phyloP scores from a whole-genome alignment of 371 early-diverging fungal genomes.

The Circinella umbellata region DNA sequence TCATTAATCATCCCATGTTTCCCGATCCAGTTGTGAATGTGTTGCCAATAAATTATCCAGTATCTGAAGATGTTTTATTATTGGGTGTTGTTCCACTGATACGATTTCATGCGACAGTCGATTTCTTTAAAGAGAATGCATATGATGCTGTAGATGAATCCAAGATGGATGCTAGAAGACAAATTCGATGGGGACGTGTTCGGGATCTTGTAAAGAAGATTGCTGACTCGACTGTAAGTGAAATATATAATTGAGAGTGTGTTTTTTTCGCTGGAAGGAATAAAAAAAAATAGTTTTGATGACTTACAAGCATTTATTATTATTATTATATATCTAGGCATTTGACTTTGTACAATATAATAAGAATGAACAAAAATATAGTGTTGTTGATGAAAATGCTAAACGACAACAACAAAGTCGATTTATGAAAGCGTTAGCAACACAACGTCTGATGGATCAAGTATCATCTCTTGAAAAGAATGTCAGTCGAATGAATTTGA shows the following conservation, averaged over 20 bases:
- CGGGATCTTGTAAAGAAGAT: conserved; percentile 41
- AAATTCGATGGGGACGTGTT: conserved; percentile 53
- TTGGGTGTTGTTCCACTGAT: conserved; percentile 39
- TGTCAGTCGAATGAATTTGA: conserved; percentile 41
- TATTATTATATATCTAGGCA: conserved; percentile 25
- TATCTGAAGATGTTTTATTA: conserved; percentile 45
- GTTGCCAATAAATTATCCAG: conserved; percentile 42
- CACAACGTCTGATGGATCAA: conserved; percentile 68
- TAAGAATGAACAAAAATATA: conserved; percentile 53
- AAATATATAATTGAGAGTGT: neutral
- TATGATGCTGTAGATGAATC: conserved; percentile 29
- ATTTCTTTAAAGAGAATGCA: conserved; percentile 44
- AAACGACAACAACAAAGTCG: conserved; percentile 61
- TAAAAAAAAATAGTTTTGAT: too few species aligned
- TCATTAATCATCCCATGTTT: conserved; percentile 42
- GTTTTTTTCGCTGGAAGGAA: neutral
- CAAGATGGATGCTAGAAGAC: conserved; percentile 33
- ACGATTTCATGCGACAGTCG: conserved; percentile 40
- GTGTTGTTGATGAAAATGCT: conserved; percentile 61
- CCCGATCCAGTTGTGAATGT: conserved; percentile 45
- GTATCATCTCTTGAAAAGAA: conserved; percentile 63
- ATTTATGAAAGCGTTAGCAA: conserved; percentile 67
- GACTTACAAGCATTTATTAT: neutral
- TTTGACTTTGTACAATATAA: conserved; percentile 59
- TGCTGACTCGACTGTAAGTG: conserved; percentile 42